These are phyloP conservation scores for Citrus reticulata DNA, from an alignment of 345 rosid genomes.

Conservation along the genomic window DNA sequence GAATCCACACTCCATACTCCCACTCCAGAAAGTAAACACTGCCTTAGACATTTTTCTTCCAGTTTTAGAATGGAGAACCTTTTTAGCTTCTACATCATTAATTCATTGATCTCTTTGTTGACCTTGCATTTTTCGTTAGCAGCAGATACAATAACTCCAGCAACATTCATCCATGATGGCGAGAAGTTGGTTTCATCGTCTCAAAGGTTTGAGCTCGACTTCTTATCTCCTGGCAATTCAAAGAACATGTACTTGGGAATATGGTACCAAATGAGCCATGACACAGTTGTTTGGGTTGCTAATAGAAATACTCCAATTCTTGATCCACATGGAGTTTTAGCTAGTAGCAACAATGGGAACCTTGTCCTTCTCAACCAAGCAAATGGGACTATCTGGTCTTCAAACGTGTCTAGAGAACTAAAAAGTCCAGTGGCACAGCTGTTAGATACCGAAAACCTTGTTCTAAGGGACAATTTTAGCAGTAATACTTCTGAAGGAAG, in stretches of 20 bases:
- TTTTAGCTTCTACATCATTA: background rate
- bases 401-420: conserved; percentile 14
- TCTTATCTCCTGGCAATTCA: background rate
- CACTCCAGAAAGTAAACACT: no score
- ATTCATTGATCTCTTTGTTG: background rate
- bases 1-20: no score
- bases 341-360: conserved; percentile 18
- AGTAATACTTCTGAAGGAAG: background rate
- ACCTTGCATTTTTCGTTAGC: background rate
- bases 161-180: conserved; percentile 5
- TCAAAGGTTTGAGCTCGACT: background rate
- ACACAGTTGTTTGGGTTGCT: conserved; percentile 31
- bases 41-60: no score
- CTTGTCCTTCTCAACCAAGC: conserved; percentile 25
- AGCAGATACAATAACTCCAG: background rate
- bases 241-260: background rate
- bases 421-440: conserved; percentile 27
- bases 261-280: conserved; percentile 3
- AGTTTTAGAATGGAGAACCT: background rate
- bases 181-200: background rate
- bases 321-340: conserved; percentile 23
- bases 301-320: conserved; percentile 36
- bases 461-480: conserved; percentile 20
- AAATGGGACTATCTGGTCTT: conserved; percentile 25
- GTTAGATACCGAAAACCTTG: conserved; percentile 41